Percentiles rank a stretch among this genome's conserved stretches.
Evolutionary conservation across 331 rosid species (phyloP).

Genomic region (Ulmus americana): DNA sequence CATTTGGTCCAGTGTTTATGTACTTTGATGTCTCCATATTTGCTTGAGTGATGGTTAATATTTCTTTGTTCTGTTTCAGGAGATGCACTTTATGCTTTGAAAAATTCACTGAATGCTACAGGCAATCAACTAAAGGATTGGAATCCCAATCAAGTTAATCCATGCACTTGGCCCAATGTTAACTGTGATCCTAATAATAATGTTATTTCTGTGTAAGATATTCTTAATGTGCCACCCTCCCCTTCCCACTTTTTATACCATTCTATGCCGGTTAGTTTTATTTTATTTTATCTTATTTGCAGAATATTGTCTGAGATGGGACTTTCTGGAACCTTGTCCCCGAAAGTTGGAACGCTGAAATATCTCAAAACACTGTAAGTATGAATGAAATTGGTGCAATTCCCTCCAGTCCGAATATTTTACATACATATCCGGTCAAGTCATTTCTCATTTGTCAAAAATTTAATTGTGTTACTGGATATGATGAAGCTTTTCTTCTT

Average conservation of each 20-base stretch:
- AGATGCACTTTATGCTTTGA: slow-evolving; percentile 64
- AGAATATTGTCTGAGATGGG: slow-evolving; percentile 74
- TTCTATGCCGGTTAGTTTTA: slow-evolving; percentile 22
- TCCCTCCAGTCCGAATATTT: not conserved
- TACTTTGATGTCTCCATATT: slow-evolving; percentile 6
- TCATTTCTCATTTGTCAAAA: not conserved
- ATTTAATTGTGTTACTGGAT: not conserved
- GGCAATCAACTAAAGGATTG: slow-evolving; percentile 62
- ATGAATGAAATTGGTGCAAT: not conserved
- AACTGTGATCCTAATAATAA: slow-evolving; percentile 39
- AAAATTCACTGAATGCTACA: slow-evolving; percentile 50
- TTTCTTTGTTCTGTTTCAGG: slow-evolving; percentile 44
- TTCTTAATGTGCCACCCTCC: slow-evolving; percentile 25
- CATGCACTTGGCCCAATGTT: slow-evolving; percentile 83
- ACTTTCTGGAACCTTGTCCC: slow-evolving; percentile 60
- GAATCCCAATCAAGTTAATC: slow-evolving; percentile 70
- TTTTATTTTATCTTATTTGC: slow-evolving; percentile 31
- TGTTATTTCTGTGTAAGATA: slow-evolving; percentile 64
- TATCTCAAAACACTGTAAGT: slow-evolving; percentile 61
- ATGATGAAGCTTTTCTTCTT: not conserved
- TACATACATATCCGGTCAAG: not conserved
- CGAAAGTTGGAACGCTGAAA: slow-evolving; percentile 52
- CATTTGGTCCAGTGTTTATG: not conserved
- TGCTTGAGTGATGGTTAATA: slow-evolving; percentile 21
- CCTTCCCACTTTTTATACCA: slow-evolving; percentile 2